phyloP scores from a whole-genome alignment of 2,329 filamentous ascomycete species.

The Calonectria hongkongensis region DNA sequence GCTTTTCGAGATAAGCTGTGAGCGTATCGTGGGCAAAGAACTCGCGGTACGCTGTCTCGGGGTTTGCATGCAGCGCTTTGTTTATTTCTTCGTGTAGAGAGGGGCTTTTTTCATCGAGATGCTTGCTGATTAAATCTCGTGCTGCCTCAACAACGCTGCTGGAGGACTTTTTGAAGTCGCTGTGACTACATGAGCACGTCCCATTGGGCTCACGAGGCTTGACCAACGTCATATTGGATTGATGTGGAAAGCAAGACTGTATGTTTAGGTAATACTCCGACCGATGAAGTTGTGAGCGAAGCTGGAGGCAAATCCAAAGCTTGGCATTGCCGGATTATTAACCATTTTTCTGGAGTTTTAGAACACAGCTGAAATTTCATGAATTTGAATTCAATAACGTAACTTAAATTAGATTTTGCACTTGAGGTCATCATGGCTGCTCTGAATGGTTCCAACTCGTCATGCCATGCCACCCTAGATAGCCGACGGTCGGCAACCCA shows the following conservation, averaged over 20 bases:
- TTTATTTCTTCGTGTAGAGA: conserved; percentile 31
- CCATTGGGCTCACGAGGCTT: neutral
- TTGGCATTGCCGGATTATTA: conserved; percentile 21
- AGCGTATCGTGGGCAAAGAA: conserved; percentile 37
- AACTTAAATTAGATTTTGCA: neutral
- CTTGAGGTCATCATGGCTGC: neutral
- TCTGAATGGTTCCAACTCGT: neutral
- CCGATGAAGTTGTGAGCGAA: neutral
- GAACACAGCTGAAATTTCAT: no score
- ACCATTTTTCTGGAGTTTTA: neutral
- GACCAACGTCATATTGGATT: neutral
- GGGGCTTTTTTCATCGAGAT: conserved; percentile 18
- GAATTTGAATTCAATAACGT: conserved; percentile 11
- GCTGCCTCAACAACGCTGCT: neutral
- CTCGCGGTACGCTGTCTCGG: conserved; percentile 43
- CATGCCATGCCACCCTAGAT: conserved; percentile 20
- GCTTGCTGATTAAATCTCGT: conserved; percentile 14
- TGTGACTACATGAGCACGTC: neutral
- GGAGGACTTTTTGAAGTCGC: conserved; percentile 8
- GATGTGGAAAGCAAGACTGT: neutral
- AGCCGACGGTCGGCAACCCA: conserved; percentile 39
- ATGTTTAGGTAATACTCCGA: no score
- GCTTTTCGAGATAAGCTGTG: conserved; percentile 34
- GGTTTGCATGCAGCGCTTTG: conserved; percentile 34
- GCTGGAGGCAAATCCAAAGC: neutral